Conservation (phyloP, 2,329 filamentous ascomycete species). For the Penicillium sp. region DNA sequence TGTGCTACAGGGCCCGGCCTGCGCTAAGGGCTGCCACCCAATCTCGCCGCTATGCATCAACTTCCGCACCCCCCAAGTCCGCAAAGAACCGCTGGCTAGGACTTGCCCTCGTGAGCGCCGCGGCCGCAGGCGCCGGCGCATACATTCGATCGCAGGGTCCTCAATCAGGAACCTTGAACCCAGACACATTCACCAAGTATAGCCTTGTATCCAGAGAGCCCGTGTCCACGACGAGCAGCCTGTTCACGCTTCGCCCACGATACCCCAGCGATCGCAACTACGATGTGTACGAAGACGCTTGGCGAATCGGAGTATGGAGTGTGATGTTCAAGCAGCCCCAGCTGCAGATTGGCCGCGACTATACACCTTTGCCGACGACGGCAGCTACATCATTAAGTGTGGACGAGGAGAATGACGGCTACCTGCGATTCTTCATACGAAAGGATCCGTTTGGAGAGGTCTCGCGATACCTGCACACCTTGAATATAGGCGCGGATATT, state of each 20-base stretch:
- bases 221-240: constrained; percentile 47
- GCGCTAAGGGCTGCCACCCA: constrained; percentile 10
- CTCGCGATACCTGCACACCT: constrained; percentile 71
- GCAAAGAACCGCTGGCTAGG: constrained; percentile 33
- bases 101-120: constrained; percentile 32
- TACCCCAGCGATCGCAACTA: constrained; percentile 31
- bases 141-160: constrained; percentile 33
- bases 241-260: constrained; percentile 45
- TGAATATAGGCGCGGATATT: constrained; percentile 62
- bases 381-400: constrained; percentile 23
- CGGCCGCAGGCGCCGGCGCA: constrained; percentile 38
- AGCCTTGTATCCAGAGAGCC: constrained; percentile 43
- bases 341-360: constrained; percentile 84
- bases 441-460: constrained; percentile 78
- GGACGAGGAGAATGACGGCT: constrained; percentile 35
- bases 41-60: constrained; percentile 23
- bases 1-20: constrained; percentile 14
- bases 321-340: constrained; percentile 94
- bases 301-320: constrained; percentile 72
- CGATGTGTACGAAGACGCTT: constrained; percentile 48
- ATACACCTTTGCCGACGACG: constrained; percentile 70
- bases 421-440: constrained; percentile 74
- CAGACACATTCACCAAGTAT: constrained; percentile 41
- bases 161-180: constrained; percentile 33
- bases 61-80: constrained; percentile 8